Evolutionary conservation across 306 rosid species (phyloP), one percentile per base, ranked within the genome.

Genomic region (Ziziphus jujuba): DNA sequence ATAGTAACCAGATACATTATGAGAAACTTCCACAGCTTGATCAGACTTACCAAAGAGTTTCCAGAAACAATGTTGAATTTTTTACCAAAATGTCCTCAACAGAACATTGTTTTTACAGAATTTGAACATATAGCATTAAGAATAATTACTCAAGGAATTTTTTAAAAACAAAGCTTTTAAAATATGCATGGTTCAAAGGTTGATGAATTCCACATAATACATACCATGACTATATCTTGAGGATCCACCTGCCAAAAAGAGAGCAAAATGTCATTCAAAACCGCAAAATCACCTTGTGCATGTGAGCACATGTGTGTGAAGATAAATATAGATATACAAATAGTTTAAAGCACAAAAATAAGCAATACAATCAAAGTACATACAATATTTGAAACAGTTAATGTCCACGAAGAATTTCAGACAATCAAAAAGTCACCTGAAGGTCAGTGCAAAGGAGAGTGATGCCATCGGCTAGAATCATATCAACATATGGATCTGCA

Each of bases 221-320:
- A 3, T 85, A 95, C 99, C 99, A 85, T 95, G 67, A 95, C 97
- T 22, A 95, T 90, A 75, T 93, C 99, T 88, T 93, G 97, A 68
- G 95, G 99, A 87, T 93, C 99, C 87, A 93, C 99, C 99, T 95
- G 91, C 72, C 78, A 65, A 73, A 23, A 51, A 60, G 69, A 62
- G 51, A 52, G 70, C 49, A 5, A 45, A 59, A 36, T 47, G 76
- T 69, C 76, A 84, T 45, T 74, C 43, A 69, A 55, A 72, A 23
- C 48, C 48, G 45, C 12, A 12, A 40, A 40, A 40, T 7, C 9
- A 40, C 45, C 15, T 1, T 40, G 45, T 40, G 45, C 12, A 12
- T 40, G 45, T 40, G 45, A 0, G 15, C 45, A 3, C 4, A 40
- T 10, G 15, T 10, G 45, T 10, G 45, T 56, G 20, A 17, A 33